Conservation (phyloP, 139 green algal species). For the Bryopsis sp. region DNA sequence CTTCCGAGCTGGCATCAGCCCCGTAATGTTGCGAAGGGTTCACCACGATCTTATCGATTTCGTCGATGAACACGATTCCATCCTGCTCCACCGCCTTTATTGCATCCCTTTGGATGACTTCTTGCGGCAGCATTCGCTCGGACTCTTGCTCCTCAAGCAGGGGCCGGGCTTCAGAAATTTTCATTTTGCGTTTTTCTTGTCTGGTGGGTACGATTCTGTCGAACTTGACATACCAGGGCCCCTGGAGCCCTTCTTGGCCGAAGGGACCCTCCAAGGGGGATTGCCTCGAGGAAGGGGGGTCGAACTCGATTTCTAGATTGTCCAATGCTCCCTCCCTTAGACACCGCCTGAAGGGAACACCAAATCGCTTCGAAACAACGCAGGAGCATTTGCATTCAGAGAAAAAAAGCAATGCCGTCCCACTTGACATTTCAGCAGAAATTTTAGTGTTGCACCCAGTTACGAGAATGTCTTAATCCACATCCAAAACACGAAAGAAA, state of each 20-base stretch:
- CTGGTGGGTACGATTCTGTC: constrained; percentile 16
- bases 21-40: constrained; percentile 39
- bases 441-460: no score
- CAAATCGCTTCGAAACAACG: no score
- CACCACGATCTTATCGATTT: constrained; percentile 94
- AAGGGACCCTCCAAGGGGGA: constrained; percentile 11
- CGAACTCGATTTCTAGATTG: constrained; percentile 18
- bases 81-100: constrained; percentile 48
- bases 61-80: constrained; percentile 93
- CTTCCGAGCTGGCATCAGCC: constrained; percentile 47
- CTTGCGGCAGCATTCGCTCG: constrained; percentile 52
- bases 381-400: no score
- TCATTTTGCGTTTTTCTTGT: constrained; percentile 50
- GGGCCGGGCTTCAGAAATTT: constrained; percentile 55
- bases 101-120: constrained; percentile 67
- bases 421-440: no score
- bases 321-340: constrained; percentile 1
- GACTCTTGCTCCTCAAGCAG: constrained; percentile 65
- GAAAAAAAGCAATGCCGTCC: no score
- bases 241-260: neutral
- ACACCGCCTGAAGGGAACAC: no score
- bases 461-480: no score
- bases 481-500: no score
- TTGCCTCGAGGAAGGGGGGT: neutral
- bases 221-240: constrained; percentile 15